A percentile compares a stretch with the other conserved stretches of the same genome.
Conservation (phyloP, 768 basidiomycete species). For the Melanogaster broomeanus region DNA sequence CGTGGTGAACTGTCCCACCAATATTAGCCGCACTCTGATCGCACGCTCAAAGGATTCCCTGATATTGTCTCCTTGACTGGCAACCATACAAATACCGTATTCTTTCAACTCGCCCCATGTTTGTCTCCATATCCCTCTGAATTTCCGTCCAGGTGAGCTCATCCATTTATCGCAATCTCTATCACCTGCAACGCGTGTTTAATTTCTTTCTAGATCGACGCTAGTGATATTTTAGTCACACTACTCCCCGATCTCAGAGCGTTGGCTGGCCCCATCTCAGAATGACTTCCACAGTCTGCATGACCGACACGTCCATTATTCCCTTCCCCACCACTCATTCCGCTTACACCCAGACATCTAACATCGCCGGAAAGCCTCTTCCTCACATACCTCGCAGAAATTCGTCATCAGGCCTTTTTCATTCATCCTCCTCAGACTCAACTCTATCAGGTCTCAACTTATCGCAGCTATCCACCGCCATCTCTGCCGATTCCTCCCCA, state of each 20-base stretch:
- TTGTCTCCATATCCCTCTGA: constrained; percentile 17
- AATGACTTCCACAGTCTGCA: constrained; percentile 26
- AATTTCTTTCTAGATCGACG: constrained; percentile 4
- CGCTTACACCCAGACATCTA: constrained; percentile 40
- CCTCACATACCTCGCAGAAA: constrained; percentile 62
- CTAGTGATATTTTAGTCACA: not conserved
- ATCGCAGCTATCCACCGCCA: constrained; percentile 4
- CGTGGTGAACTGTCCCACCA: not conserved
- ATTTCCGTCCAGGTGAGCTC: constrained; percentile 5
- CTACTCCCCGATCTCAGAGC: not conserved
- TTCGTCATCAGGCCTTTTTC: constrained; percentile 10
- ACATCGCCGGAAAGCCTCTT: constrained; percentile 59
- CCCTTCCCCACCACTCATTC: constrained; percentile 26
- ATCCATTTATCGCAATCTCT: not conserved
- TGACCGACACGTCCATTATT: constrained; percentile 26
- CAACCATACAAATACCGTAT: too few relatives aligned
- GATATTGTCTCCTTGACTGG: not conserved
- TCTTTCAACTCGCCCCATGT: constrained; percentile 16
- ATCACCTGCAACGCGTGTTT: not conserved
- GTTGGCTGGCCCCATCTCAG: not conserved
- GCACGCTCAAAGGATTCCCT: not conserved
- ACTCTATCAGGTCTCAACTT: constrained; percentile 9
- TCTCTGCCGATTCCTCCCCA: constrained; percentile 1
- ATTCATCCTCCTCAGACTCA: constrained; percentile 16
- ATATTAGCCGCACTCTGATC: too few relatives aligned